phyloP scores from a whole-genome alignment of 2,329 filamentous ascomycete species.

The Claviceps sorghi region DNA sequence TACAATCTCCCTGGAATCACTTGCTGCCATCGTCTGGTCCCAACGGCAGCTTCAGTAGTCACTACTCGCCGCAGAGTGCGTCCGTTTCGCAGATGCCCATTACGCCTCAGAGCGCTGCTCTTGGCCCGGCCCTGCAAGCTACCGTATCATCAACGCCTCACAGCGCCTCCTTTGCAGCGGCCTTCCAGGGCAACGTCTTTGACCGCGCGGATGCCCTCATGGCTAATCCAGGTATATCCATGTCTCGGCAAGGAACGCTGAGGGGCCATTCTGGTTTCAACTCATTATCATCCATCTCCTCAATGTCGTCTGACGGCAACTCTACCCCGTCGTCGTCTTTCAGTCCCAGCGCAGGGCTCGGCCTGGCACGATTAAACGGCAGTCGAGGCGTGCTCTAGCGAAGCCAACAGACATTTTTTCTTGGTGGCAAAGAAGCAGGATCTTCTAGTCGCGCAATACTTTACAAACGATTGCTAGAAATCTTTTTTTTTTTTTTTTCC shows the following conservation, averaged over 20 bases:
- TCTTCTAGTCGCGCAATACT: neutral
- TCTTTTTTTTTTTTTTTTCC: neutral
- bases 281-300: conserved; percentile 26
- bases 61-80: conserved; percentile 13
- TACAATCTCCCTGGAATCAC: conserved; percentile 41
- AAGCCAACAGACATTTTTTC: neutral
- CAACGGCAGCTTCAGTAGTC: conserved; percentile 9
- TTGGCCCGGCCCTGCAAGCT: conserved; percentile 80
- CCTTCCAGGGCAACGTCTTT: conserved; percentile 45
- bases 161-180: conserved; percentile 38
- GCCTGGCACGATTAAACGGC: conserved; percentile 21
- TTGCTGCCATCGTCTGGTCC: conserved; percentile 16
- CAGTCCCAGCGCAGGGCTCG: conserved; percentile 18
- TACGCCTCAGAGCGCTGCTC: conserved; percentile 75
- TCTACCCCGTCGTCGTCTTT: conserved; percentile 18
- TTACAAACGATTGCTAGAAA: neutral
- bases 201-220: conserved; percentile 44
- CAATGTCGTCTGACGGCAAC: conserved; percentile 26
- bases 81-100: conserved; percentile 42
- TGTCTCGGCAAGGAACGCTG: conserved; percentile 37
- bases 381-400: conserved; percentile 22
- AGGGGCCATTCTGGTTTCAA: conserved; percentile 25
- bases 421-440: neutral
- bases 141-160: conserved; percentile 64
- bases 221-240: conserved; percentile 41